phyloP scores from a whole-genome alignment of 345 rosid genomes.

The Syzygium jambos region DNA sequence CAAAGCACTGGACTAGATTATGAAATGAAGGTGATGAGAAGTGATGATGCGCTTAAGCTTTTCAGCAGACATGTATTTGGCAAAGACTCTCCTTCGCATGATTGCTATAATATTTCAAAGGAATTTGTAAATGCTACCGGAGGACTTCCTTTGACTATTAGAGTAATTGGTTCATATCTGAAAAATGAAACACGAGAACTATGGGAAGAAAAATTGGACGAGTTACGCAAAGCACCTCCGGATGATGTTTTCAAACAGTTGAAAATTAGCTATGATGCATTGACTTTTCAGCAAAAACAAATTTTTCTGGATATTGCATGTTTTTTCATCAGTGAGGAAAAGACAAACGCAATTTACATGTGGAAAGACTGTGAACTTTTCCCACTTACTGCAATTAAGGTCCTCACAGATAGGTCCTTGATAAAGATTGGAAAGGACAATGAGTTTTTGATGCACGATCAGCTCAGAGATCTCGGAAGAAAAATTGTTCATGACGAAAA shows the following conservation, averaged over 20 bases:
- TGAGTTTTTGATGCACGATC: too few species aligned
- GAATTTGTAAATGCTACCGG: neutral
- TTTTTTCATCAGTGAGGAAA: too few species aligned
- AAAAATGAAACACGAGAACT: too few species aligned
- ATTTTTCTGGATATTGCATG: neutral
- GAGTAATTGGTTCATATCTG: neutral
- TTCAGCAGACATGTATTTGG: neutral
- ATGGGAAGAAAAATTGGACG: neutral
- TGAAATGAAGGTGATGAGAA: neutral
- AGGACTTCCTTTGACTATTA: neutral
- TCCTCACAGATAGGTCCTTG: too few species aligned
- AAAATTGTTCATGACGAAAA: too few species aligned
- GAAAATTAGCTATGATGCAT: neutral
- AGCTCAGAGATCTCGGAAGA: too few species aligned
- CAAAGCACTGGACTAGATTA: fast-evolving
- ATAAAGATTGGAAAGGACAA: too few species aligned
- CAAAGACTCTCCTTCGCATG: neutral
- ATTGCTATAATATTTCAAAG: neutral
- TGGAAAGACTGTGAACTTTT: too few species aligned
- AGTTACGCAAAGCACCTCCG: neutral
- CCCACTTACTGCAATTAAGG: too few species aligned
- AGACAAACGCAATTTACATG: too few species aligned
- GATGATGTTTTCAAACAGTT: neutral
- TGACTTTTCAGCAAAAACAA: neutral
- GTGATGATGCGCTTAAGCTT: neutral